phyloP scores from a whole-genome alignment of 139 green algal genomes.

The Mesostigma viride region DNA sequence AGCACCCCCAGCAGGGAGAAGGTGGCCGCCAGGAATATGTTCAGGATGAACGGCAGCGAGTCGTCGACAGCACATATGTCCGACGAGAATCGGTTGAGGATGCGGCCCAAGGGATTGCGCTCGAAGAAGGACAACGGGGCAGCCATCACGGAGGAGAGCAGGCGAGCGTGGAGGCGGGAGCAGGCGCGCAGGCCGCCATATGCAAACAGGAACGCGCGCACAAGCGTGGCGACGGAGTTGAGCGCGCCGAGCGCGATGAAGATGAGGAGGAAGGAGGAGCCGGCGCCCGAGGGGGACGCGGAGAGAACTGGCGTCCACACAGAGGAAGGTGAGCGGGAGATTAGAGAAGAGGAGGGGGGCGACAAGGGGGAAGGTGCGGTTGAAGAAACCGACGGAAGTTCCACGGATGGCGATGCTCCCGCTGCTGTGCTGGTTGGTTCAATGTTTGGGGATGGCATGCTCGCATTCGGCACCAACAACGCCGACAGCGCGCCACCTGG shows the following conservation, averaged over 20 bases:
- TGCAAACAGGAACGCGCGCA: conserved; percentile 69
- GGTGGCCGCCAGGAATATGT: conserved; percentile 74
- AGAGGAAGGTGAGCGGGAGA: neutral
- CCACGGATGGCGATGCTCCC: no score
- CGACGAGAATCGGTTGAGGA: conserved; percentile 80
- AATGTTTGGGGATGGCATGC: no score
- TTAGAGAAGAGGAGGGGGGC: neutral
- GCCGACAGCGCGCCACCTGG: no score
- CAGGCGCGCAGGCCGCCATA: conserved; percentile 41
- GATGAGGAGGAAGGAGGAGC: conserved; percentile 41
- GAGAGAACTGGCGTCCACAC: no score
- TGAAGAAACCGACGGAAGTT: no score
- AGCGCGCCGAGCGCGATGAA: conserved; percentile 40
- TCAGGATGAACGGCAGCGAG: conserved; percentile 76
- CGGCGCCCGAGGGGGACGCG: no score
- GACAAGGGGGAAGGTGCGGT: neutral
- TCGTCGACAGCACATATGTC: conserved; percentile 70
- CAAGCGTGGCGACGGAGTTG: conserved; percentile 54
- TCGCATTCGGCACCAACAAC: no score
- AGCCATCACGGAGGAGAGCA: conserved; percentile 49
- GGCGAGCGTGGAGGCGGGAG: conserved; percentile 40
- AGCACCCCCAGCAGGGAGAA: conserved; percentile 51
- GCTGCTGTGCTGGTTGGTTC: no score
- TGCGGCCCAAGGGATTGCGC: conserved; percentile 70
- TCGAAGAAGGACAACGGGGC: conserved; percentile 82